phyloP scores from a whole-genome alignment of 495 filamentous ascomycete genomes.

The Chlorociboria aeruginascens region DNA sequence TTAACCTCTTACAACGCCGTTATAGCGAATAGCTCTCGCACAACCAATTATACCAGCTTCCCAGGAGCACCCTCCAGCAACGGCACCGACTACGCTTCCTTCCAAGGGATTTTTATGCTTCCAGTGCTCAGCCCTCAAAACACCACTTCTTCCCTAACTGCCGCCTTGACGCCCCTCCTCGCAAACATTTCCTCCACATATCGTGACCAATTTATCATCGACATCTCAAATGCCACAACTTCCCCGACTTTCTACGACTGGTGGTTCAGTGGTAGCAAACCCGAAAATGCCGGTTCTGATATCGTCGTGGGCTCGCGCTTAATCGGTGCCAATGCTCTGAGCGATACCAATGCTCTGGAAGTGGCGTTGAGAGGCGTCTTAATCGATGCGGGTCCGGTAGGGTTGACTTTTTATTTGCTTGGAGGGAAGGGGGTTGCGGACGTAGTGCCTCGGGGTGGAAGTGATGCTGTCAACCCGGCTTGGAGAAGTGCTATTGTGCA shows the following conservation, averaged over 20 bases:
- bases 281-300: constrained; percentile 23
- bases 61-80: constrained; percentile 15
- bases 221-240: constrained; percentile 25
- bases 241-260: constrained; percentile 35
- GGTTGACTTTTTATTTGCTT: constrained; percentile 32
- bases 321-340: constrained; percentile 21
- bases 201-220: constrained; percentile 26
- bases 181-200: constrained; percentile 32
- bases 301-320: constrained; percentile 27
- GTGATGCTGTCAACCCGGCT: constrained; percentile 28
- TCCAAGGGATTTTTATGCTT: constrained; percentile 21
- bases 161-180: constrained; percentile 25
- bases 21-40: background rate
- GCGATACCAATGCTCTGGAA: constrained; percentile 14
- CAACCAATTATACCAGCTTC: constrained; percentile 12
- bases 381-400: constrained; percentile 4
- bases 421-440: constrained; percentile 27
- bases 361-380: constrained; percentile 18
- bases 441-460: constrained; percentile 20
- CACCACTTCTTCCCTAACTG: constrained; percentile 1
- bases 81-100: constrained; percentile 15
- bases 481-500: constrained; percentile 32
- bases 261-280: constrained; percentile 27
- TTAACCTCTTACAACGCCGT: constrained; percentile 26
- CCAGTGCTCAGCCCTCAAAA: constrained; percentile 7